Evolutionary conservation across 2,329 filamentous ascomycete species (phyloP), one percentile per base, ranked within the genome.

Genomic region (Clonostachys sp.): DNA sequence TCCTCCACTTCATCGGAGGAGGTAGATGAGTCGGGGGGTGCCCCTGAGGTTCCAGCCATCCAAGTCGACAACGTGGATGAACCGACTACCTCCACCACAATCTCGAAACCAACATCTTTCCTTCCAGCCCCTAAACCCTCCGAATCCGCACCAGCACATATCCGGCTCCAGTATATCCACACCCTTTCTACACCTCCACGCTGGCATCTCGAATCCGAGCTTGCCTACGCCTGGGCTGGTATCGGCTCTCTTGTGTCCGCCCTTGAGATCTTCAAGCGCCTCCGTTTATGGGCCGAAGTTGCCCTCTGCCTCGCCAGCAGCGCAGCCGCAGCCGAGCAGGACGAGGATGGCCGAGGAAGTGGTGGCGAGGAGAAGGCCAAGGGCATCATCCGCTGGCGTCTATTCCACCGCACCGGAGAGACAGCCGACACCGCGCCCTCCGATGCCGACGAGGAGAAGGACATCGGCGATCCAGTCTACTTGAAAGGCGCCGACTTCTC

Each of bases 251-350:
- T 99, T 3, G 78, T 89, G 5, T 95, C 91, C 1, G 94, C 94
- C 0, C 78, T 99, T 2, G 94, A 96, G 51, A 97, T 99, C 51
- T 99, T 97, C 68, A 91, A 96, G 68, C 81, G 94, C 4, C 72
- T 99, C 16, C 84, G 91, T 48, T 85, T 97, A 64, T 97, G 94
- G 91, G 89, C 94, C 2, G 94, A 99, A 67, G 90, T 91, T 5
- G 92, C 94, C 0, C 75, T 99, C 2, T 99, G 94, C 63, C 86
- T 90, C 57, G 91, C 90, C 12, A 76, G 68, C 61, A 74, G 63
- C 42, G 80, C 70, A 17, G 72, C 68, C 45, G 75, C 82, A 0
- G 72, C 68, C 45, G 75, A 82, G 0, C 88, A 85, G 0, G 79
- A 82, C 45, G 71, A 74, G 48, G 71, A 68, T 45, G 81, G 67